Evolutionary conservation across 345 rosid species (phyloP).

Genomic region (Orychophragmus violaceus): DNA sequence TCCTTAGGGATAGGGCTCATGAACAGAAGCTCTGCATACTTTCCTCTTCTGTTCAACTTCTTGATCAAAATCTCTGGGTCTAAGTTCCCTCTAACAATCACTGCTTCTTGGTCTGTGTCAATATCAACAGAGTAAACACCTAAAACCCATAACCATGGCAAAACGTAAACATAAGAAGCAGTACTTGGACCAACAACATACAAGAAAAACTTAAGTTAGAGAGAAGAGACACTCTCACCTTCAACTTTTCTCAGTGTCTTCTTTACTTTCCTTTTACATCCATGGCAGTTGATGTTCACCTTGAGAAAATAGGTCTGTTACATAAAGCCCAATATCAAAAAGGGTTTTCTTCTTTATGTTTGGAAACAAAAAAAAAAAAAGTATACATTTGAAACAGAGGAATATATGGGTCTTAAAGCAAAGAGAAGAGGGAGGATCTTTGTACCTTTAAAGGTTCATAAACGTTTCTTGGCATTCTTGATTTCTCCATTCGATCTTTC

Average conservation of each 20-base stretch:
- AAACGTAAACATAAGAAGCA: background rate
- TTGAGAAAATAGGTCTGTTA: slow-evolving; percentile 55
- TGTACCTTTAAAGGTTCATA: slow-evolving; percentile 35
- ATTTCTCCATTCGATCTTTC: slow-evolving; percentile 2
- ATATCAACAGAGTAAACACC: slow-evolving; percentile 59
- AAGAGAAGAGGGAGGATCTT: background rate
- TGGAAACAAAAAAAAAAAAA: background rate
- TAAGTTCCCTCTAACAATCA: slow-evolving; percentile 51
- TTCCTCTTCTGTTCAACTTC: slow-evolving; percentile 50
- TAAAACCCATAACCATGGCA: slow-evolving; percentile 22
- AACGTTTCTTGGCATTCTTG: slow-evolving; percentile 37
- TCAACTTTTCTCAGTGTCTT: slow-evolving; percentile 63
- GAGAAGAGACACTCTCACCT: slow-evolving; percentile 32
- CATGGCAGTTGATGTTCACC: slow-evolving; percentile 66
- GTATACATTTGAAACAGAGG: background rate
- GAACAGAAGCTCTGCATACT: slow-evolving; percentile 51
- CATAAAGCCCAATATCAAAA: background rate
- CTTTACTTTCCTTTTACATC: slow-evolving; percentile 64
- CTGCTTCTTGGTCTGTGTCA: slow-evolving; percentile 45
- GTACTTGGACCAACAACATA: background rate
- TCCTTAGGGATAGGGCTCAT: slow-evolving; percentile 18
- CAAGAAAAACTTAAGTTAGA: background rate
- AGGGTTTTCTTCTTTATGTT: background rate
- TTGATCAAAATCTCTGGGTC: slow-evolving; percentile 42
- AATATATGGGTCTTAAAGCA: slow-evolving; percentile 18